Base-by-base conservation (phyloP, 2,329 filamentous ascomycete genomes). In the Zymoseptoria crescenta region DNA sequence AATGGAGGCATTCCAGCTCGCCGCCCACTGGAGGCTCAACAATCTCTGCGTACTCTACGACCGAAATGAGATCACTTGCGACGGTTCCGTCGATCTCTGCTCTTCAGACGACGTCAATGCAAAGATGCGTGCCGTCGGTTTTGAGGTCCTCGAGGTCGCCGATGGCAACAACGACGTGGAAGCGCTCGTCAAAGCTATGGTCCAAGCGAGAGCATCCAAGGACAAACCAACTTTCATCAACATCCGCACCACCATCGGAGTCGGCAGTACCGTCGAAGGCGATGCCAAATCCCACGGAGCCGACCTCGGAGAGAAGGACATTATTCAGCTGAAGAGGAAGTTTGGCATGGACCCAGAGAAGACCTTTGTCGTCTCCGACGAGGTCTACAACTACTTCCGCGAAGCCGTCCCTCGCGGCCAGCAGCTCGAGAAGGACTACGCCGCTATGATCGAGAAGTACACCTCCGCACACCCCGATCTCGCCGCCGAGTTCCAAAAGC, bases 11-110 rank as follows among this genome's bases (percentile, higher is more conserved):
- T 78, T 85, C 55, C 77, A 79, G n/a, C 74, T 83, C 10, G 81
- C 81, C 3, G 82, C 81, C 1, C 80, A 83, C 68, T 78, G 76
- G 73, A 76, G 73, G 63, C 73, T 85, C 20, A 78, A 81, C 72
- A 84, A 84, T 65, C 72, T 85, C 3, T 78, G 77, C 16, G 72
- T 84, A 28, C 79, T 83, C 56, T 84, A 83, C 63, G 82, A 84
- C 64, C 83, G 84, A 70, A 84, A 85, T 66, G 79, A 83, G 64
- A 74, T 85, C 52, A 83, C 81, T 7, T 84, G 81, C 64, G 82
- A 84, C 59, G 82, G 82, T 0, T 77, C 76, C 2, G 77, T 83
- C 9, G 80, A 83, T 69, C 71, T 78, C 58, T 62, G 59, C 35
- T 81, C 79, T 60, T 79, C 75, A 0, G 82, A 84, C 61, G 80